A percentile compares a stretch with the other conserved stretches of the same genome.
phyloP scores from a whole-genome alignment of 2,329 filamentous ascomycete genomes.

The Malbranchea cinnamomea region DNA sequence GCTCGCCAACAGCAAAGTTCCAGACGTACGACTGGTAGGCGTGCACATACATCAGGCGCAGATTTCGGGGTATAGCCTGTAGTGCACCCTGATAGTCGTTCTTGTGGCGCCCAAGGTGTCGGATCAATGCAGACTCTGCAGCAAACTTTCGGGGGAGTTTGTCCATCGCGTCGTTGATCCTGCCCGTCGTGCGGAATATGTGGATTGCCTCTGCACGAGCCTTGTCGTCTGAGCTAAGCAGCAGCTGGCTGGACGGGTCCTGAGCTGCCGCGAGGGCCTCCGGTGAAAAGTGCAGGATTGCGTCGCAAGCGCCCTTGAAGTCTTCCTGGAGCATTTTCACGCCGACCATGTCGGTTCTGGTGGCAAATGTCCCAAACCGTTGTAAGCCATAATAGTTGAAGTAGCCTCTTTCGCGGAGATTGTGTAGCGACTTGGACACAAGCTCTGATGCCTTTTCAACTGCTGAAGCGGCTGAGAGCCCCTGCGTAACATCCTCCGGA shows the following conservation, averaged over 20 bases:
- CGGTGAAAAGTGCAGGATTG: conserved; percentile 59
- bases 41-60: conserved; percentile 90
- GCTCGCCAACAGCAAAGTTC: conserved; percentile 71
- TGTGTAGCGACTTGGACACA: conserved; percentile 45
- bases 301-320: conserved; percentile 63
- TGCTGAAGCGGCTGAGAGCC: conserved; percentile 27
- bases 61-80: conserved; percentile 60
- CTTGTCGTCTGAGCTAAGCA: conserved; percentile 59
- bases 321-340: conserved; percentile 69
- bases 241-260: conserved; percentile 23
- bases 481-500: conserved; percentile 18
- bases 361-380: conserved; percentile 77
- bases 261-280: conserved; percentile 44
- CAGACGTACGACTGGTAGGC: conserved; percentile 92
- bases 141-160: conserved; percentile 66
- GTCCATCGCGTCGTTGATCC: conserved; percentile 45
- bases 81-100: conserved; percentile 72
- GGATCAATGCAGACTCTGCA: conserved; percentile 65
- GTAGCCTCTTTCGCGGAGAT: conserved; percentile 63
- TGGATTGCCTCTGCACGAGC: conserved; percentile 65
- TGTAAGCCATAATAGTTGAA: conserved; percentile 99
- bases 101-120: conserved; percentile 46
- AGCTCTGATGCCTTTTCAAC: conserved; percentile 27
- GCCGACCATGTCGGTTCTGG: conserved; percentile 74
- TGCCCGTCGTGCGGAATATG: conserved; percentile 50